Evolutionary conservation across 2,329 filamentous ascomycete genomes (phyloP), one percentile per base, ranked within the genome.

Genomic region (Penicillium sp.): DNA sequence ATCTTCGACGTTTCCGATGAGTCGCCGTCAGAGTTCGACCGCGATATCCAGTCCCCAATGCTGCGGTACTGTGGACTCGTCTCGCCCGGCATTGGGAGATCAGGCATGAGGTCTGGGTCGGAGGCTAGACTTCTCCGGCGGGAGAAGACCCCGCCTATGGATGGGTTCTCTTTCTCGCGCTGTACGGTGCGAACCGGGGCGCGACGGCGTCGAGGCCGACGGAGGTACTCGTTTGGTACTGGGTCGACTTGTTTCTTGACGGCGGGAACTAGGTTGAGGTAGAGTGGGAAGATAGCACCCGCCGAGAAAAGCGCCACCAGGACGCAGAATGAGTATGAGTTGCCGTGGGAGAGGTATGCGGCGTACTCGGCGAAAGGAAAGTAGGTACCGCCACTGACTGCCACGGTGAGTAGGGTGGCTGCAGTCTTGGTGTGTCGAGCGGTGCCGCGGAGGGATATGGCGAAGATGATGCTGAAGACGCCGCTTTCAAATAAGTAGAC

Each of bases 401-500:
- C 75, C 8, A 75, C 71, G 0, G 78, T 77, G 36, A 84, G 62
- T 2, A 79, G 54, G 0, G 75, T 73, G 6, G 75, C 71, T 6
- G 76, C 80, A 26, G 76, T 72, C 56, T 82, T 82, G 13, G 79
- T 82, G 57, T 80, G 74, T 11, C 64, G 69, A 5, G 78, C 80
- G 53, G 80, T 71, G 7, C 80, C 80, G 18, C 80, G 77, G 8
- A 84, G 69, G 2, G 72, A 69, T 50, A 80, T 77, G 10, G 77
- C 78, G 53, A 77, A 84, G 44, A 81, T 77, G 40, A 80, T 74
- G 32, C 76, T 72, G 64, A 82, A 84, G 2, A 78, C 68, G 3
- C 80, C 79, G 8, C 78, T 79, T 64, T 83, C 78, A 54, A 81
- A 81, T 52, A 82, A 76, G 59, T 77, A 80, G 38, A 78, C 57